Percentiles rank a stretch among this genome's conserved stretches.
Evolutionary conservation across 345 rosid genomes (phyloP).

Genomic region (Bruguiera gymnorhiza): DNA sequence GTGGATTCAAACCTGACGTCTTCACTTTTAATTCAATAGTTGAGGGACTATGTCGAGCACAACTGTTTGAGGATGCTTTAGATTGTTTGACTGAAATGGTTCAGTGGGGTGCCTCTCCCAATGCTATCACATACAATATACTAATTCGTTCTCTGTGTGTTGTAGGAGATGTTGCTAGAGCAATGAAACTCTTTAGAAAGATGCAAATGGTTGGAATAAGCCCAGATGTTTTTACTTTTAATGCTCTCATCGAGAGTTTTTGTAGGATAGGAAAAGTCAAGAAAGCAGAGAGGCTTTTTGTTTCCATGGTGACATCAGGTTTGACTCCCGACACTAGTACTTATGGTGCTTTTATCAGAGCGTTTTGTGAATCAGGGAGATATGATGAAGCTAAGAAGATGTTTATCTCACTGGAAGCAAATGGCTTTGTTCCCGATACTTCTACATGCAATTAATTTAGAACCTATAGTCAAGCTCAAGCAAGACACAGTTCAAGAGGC

Average conservation of each 20-base stretch:
- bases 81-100: slow-evolving; percentile 78
- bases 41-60: slow-evolving; percentile 69
- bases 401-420: slow-evolving; percentile 52
- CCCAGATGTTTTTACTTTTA: slow-evolving; percentile 62
- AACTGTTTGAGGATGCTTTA: slow-evolving; percentile 63
- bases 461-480: slow-evolving; percentile 19
- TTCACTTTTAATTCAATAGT: slow-evolving; percentile 74
- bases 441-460: slow-evolving; percentile 43
- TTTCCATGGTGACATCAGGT: slow-evolving; percentile 47
- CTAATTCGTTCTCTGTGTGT: slow-evolving; percentile 54
- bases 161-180: slow-evolving; percentile 48
- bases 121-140: slow-evolving; percentile 62
- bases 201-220: slow-evolving; percentile 61
- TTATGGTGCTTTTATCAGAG: slow-evolving; percentile 49
- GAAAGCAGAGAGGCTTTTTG: slow-evolving; percentile 56
- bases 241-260: slow-evolving; percentile 56
- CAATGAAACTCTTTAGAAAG: slow-evolving; percentile 48
- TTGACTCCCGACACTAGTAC: slow-evolving; percentile 67
- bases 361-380: slow-evolving; percentile 50
- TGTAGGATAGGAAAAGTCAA: slow-evolving; percentile 53
- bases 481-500: slow-evolving; percentile 33
- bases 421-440: slow-evolving; percentile 60
- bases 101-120: slow-evolving; percentile 80
- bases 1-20: slow-evolving; percentile 64
- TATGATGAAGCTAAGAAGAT: slow-evolving; percentile 57